phyloP scores from a whole-genome alignment of 257 asterid species.

The Petrea volubilis region DNA sequence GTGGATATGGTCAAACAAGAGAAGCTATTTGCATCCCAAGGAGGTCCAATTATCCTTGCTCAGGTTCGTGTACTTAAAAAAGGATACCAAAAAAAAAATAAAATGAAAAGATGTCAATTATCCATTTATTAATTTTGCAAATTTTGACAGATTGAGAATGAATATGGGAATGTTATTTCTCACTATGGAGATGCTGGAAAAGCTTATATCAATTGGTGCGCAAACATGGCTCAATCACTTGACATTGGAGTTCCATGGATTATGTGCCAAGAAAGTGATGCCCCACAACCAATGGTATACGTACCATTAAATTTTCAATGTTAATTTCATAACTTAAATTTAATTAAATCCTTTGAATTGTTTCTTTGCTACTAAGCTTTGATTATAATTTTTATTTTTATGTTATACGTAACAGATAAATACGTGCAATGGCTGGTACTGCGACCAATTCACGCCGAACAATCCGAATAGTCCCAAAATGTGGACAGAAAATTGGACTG shows the following conservation, averaged over 20 bases:
- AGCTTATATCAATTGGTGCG: constrained; percentile 67
- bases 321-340: too few relatives aligned
- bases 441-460: constrained; percentile 59
- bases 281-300: constrained; percentile 71
- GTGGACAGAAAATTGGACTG: constrained; percentile 96
- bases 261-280: constrained; percentile 80
- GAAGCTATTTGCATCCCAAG: constrained; percentile 82
- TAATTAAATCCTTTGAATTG: too few relatives aligned
- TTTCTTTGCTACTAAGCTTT: too few relatives aligned
- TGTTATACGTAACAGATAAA: constrained; percentile 35
- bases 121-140: too few relatives aligned
- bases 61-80: too few relatives aligned
- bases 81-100: too few relatives aligned
- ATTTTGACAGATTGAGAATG: constrained; percentile 65
- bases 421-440: constrained; percentile 83
- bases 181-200: constrained; percentile 71
- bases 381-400: not conserved
- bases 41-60: constrained; percentile 84
- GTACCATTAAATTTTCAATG: too few relatives aligned
- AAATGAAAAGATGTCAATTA: too few relatives aligned
- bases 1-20: constrained; percentile 70
- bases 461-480: constrained; percentile 69
- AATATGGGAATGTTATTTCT: constrained; percentile 62
- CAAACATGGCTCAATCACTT: constrained; percentile 56
- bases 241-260: constrained; percentile 83